Evolutionary conservation across 768 basidiomycete genomes (phyloP).

Genomic region (Postia placenta): DNA sequence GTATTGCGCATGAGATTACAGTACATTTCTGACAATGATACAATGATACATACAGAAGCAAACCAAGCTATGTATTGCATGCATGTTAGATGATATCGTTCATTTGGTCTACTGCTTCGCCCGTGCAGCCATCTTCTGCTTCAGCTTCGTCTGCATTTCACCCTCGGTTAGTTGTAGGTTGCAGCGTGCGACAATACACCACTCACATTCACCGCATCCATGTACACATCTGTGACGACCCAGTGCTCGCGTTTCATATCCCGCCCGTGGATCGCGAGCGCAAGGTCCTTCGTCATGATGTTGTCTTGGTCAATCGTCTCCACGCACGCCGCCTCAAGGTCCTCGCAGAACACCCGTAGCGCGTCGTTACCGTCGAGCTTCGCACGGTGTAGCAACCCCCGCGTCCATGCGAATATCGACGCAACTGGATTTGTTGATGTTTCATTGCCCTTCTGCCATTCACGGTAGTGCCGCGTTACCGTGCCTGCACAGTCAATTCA

Average conservation of each 20-base stretch:
- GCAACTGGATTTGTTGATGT: constrained; percentile 99
- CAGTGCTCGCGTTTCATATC: constrained; percentile 90
- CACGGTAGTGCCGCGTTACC: constrained; percentile 95
- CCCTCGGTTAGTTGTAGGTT: background rate
- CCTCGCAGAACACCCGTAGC: constrained; percentile 66
- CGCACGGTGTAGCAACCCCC: constrained; percentile 88
- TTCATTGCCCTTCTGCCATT: constrained; percentile 95
- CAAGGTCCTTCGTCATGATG: constrained; percentile 96
- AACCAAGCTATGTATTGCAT: background rate
- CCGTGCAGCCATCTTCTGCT: constrained; percentile 19
- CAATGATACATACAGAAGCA: background rate
- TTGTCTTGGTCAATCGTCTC: constrained; percentile 76
- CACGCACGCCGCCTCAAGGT: constrained; percentile 75
- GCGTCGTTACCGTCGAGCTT: constrained; percentile 82
- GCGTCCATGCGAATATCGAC: constrained; percentile 96
- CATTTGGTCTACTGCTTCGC: constrained; percentile 5
- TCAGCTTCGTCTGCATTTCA: constrained; percentile 18
- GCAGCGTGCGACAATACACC: background rate
- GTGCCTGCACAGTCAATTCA: constrained; percentile 40
- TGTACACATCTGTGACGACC: constrained; percentile 91
- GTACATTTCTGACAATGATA: too few relatives aligned
- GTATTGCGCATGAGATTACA: too few relatives aligned
- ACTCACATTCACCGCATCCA: constrained; percentile 88
- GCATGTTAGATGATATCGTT: background rate
- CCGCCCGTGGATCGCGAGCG: constrained; percentile 68